Base-by-base conservation (phyloP, 345 rosid genomes). In the Brassica carinata region DNA sequence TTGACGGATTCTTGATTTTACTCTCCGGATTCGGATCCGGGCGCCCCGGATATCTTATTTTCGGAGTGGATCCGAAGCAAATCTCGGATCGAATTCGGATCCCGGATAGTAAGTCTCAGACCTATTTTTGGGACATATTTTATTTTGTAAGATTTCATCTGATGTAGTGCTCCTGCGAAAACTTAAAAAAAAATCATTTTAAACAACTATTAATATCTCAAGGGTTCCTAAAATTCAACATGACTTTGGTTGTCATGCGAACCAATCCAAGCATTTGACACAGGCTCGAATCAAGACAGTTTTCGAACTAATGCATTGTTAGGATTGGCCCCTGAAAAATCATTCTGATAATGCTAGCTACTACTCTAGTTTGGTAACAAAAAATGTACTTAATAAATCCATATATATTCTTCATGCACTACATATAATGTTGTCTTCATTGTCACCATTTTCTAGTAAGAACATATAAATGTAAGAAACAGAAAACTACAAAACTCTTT, bases 81-180 rank as follows among this genome's bases (percentile, higher is more conserved):
- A 23, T 23, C 26, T 23, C 26, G 26, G 26, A 23, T 23, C 26
- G 26, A 23, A 23, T 23, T 2, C 26, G 26, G 26, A 23, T 23
- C 26, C 26, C 26, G 26, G 26, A 23, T 23, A 23, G 1, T 23
- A 23, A 23, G 26, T 23, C 26, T 23, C 26, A 23, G 26, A 2
- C 26, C 26, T 23, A 23, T 2, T 23, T 23, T 23, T 57, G 26
- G 31, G 18, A 57, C 67, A 65, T 65, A 18, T 19, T 73, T 69
- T 73, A 79, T 58, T 58, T 43, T 15, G 9, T 43, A 15, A 40
- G 40, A 30, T 30, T 67, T 73, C 65, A 29, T 79, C 45, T 73
- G 57, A 79, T 79, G 69, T 73, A 53, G 15, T 72, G 51, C 55
- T 72, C 59, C 77, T 48, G 17, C 1, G 17, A 48, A 48, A 58